Evolutionary conservation across 495 filamentous ascomycete species (phyloP).

Genomic region (Penicillium canariense): DNA sequence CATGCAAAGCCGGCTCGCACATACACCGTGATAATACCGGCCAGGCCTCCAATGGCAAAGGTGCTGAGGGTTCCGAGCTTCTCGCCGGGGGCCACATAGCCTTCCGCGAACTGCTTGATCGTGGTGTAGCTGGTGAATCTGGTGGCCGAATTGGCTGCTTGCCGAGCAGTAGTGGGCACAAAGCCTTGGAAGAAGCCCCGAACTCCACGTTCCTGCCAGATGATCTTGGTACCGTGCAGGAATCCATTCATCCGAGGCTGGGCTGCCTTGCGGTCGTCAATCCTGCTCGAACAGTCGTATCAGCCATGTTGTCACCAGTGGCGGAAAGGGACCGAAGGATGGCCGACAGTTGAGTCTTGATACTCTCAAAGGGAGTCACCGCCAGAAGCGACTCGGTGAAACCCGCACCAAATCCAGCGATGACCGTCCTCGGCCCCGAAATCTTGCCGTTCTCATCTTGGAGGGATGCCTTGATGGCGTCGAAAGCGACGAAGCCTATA

Average conservation of each 20-base stretch:
- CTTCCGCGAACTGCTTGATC: conserved; percentile 85
- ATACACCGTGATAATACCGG: conserved; percentile 91
- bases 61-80: conserved; percentile 87
- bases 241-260: conserved; percentile 90
- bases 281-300: conserved; percentile 45
- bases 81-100: conserved; percentile 90
- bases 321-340: background rate
- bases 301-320: background rate
- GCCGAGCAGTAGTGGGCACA: conserved; percentile 88
- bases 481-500: conserved; percentile 93
- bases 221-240: conserved; percentile 83
- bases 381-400: conserved; percentile 91
- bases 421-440: conserved; percentile 83
- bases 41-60: conserved; percentile 86
- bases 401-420: conserved; percentile 92
- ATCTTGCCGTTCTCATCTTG: conserved; percentile 85
- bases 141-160: conserved; percentile 89
- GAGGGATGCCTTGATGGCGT: conserved; percentile 81
- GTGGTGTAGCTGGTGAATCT: conserved; percentile 88
- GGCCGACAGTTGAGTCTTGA: conserved; percentile 85
- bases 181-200: conserved; percentile 96
- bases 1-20: conserved; percentile 28
- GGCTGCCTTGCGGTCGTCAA: conserved; percentile 88
- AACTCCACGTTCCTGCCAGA: conserved; percentile 81
- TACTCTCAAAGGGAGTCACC: conserved; percentile 95